A percentile compares a stretch with the other conserved stretches of the same genome.
Evolutionary conservation across 495 filamentous ascomycete species (phyloP).

Genomic region (Hypoxylon lienhwacheense): DNA sequence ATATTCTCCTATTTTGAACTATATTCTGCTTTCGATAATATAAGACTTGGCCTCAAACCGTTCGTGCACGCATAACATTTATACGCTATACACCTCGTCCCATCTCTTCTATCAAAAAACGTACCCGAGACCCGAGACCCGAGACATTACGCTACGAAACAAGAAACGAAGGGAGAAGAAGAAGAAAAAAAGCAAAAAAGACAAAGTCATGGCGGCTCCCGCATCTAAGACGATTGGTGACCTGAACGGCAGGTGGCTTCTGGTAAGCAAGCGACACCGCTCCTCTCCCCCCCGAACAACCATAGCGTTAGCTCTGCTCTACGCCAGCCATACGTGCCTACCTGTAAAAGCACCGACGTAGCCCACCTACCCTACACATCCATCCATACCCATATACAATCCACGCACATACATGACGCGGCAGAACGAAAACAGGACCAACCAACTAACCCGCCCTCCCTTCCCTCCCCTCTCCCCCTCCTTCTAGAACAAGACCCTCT

Average conservation of each 20-base stretch:
- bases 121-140: neutral
- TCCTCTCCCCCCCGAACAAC: neutral
- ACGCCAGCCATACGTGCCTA: neutral
- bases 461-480: neutral
- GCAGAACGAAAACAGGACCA: neutral
- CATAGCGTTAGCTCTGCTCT: neutral
- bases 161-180: no score
- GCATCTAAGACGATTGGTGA: constrained; percentile 68
- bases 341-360: neutral
- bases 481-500: constrained; percentile 68
- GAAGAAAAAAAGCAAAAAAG: no score
- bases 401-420: neutral
- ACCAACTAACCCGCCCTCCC: neutral
- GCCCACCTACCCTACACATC: neutral
- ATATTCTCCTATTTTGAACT: no score
- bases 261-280: constrained; percentile 57
- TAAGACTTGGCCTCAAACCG: no score
- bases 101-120: no score
- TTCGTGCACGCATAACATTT: no score
- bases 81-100: no score
- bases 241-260: constrained; percentile 74
- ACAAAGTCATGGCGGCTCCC: constrained; percentile 82
- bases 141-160: no score
- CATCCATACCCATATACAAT: neutral
- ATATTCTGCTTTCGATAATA: no score